Conservation (phyloP, 2,329 filamentous ascomycete genomes). For the Microcera coccophila region DNA sequence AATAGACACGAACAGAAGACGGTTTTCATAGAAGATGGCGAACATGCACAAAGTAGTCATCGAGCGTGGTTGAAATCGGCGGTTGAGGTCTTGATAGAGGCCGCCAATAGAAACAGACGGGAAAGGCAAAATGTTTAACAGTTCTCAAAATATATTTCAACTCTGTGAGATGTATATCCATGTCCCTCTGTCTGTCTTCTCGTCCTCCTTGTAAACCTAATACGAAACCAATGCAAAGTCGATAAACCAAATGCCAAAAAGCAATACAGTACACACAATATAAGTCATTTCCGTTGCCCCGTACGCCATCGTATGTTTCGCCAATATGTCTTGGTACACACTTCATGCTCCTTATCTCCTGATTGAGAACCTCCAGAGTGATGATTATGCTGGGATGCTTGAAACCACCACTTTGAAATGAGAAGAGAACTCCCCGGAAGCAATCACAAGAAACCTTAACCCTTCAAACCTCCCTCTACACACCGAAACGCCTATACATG, state of each 20-base stretch:
- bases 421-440: constrained; percentile 12
- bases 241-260: constrained; percentile 12
- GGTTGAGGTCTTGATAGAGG: too few species aligned
- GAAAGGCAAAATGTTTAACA: constrained; percentile 7
- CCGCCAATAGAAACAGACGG: too few species aligned
- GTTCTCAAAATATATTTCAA: constrained; percentile 19
- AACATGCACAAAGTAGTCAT: too few species aligned
- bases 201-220: background rate
- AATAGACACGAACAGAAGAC: too few species aligned
- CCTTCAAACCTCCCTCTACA: constrained; percentile 23
- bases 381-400: constrained; percentile 17
- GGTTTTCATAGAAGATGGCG: too few species aligned
- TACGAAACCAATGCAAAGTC: constrained; percentile 1
- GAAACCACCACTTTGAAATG: constrained; percentile 10
- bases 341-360: constrained; percentile 3
- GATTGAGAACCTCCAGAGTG: background rate
- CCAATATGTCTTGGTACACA: too few species aligned
- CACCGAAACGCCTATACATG: constrained; percentile 42
- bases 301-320: constrained; percentile 14
- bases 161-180: constrained; percentile 16
- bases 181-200: constrained; percentile 9
- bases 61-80: too few species aligned
- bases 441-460: constrained; percentile 19
- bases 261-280: constrained; percentile 20
- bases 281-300: constrained; percentile 11